Conservation (phyloP, 2,329 filamentous ascomycete genomes). For the Paecilomyces dactylethromorphus region DNA sequence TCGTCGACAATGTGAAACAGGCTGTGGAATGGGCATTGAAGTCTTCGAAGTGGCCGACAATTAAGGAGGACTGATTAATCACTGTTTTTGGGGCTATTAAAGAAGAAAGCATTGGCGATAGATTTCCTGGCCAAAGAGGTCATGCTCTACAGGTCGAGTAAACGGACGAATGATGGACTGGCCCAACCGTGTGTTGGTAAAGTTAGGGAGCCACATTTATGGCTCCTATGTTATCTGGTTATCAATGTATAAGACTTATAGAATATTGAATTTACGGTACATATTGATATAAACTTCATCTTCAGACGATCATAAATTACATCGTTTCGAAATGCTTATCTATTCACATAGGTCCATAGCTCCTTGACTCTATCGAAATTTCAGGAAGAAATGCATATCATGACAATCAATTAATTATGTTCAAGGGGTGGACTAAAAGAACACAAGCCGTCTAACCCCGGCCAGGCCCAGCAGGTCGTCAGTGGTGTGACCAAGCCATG, state of each 20-base stretch:
- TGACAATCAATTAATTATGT: too few species aligned
- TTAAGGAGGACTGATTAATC: neutral
- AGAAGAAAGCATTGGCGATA: too few species aligned
- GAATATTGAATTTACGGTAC: neutral
- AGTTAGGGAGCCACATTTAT: too few species aligned
- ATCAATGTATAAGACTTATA: neutral
- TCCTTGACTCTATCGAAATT: neutral
- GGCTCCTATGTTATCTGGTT: too few species aligned
- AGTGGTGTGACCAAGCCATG: neutral
- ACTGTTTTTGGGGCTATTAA: neutral
- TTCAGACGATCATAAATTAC: neutral
- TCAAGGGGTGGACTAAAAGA: too few species aligned
- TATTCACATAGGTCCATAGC: neutral
- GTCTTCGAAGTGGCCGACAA: slow-evolving; percentile 36
- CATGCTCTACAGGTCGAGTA: too few species aligned
- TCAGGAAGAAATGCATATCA: too few species aligned
- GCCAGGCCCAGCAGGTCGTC: neutral
- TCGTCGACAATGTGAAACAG: slow-evolving; percentile 67
- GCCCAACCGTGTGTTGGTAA: too few species aligned
- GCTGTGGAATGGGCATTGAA: slow-evolving; percentile 72
- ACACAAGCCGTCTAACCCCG: neutral
- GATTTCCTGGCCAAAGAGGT: too few species aligned
- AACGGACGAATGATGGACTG: too few species aligned
- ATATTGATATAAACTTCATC: neutral
- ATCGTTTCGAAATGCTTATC: neutral